Percentiles rank a stretch among this genome's conserved stretches.
phyloP scores from a whole-genome alignment of 257 asterid genomes.

The Ehretia macrophylla region DNA sequence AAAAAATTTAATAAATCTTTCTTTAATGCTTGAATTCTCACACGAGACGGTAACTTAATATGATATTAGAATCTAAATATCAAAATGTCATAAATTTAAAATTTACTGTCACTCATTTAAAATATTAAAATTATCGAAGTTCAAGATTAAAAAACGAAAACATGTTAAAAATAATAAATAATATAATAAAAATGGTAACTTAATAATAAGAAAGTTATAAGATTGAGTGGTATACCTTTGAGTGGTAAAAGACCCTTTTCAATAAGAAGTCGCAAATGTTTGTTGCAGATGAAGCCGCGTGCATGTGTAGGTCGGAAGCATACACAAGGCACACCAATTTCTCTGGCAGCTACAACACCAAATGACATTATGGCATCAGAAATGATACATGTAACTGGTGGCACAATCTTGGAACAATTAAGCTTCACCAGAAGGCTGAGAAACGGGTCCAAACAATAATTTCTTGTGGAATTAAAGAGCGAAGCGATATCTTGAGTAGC shows the following conservation, averaged over 20 bases:
- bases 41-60: no score
- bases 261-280: slow-evolving; percentile 7
- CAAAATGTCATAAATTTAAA: no score
- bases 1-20: no score
- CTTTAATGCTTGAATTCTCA: no score
- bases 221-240: slow-evolving; percentile 9
- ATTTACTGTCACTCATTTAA: no score
- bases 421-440: slow-evolving; percentile 15
- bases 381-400: slow-evolving; percentile 28
- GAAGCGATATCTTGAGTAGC: slow-evolving; percentile 18
- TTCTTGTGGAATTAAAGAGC: slow-evolving; percentile 12
- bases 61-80: no score
- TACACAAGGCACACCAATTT: slow-evolving; percentile 21
- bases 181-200: no score
- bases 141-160: no score
- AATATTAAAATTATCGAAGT: no score
- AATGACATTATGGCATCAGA: slow-evolving; percentile 24
- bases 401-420: not conserved
- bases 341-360: slow-evolving; percentile 20
- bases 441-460: slow-evolving; percentile 19
- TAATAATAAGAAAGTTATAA: no score
- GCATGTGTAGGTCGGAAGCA: slow-evolving; percentile 20
- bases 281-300: slow-evolving; percentile 12
- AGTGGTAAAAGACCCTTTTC: slow-evolving; percentile 25
- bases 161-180: no score